Evolutionary conservation across 495 filamentous ascomycete species (phyloP).

Genomic region (Bryoglossum gracile): DNA sequence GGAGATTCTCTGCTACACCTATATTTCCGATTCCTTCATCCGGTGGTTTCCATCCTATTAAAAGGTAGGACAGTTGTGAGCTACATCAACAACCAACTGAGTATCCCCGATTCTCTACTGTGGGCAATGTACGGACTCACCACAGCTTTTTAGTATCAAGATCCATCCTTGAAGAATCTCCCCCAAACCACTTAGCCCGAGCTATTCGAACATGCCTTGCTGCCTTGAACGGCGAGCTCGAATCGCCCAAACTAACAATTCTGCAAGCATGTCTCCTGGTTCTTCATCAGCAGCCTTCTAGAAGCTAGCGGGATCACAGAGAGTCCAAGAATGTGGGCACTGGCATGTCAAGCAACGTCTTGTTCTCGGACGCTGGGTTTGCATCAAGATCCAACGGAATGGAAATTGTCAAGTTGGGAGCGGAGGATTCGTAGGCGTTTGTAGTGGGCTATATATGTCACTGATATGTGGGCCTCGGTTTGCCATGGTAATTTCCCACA

Average conservation of each 20-base stretch:
- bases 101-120: conserved; percentile 20
- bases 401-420: conserved; percentile 23
- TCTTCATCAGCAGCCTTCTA: conserved; percentile 21
- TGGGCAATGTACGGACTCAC: conserved; percentile 22
- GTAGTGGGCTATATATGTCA: conserved; percentile 21
- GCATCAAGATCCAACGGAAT: conserved; percentile 17
- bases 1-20: conserved; percentile 15
- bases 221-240: conserved; percentile 22
- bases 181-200: conserved; percentile 14
- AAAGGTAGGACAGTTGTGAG: conserved; percentile 14
- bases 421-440: conserved; percentile 18
- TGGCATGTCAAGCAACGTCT: conserved; percentile 23
- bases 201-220: conserved; percentile 23
- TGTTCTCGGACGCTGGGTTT: conserved; percentile 23
- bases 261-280: conserved; percentile 23
- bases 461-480: conserved; percentile 22
- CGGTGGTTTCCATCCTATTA: conserved; percentile 16
- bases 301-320: conserved; percentile 22
- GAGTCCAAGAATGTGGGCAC: conserved; percentile 22
- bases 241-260: conserved; percentile 23
- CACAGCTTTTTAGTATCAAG: conserved; percentile 19
- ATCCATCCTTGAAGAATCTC: conserved; percentile 3
- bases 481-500: conserved; percentile 24
- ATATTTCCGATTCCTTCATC: conserved; percentile 24
- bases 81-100: conserved; percentile 10